Evolutionary conservation across 2,329 filamentous ascomycete genomes (phyloP).

Genomic region (Elsinoe necatrix): DNA sequence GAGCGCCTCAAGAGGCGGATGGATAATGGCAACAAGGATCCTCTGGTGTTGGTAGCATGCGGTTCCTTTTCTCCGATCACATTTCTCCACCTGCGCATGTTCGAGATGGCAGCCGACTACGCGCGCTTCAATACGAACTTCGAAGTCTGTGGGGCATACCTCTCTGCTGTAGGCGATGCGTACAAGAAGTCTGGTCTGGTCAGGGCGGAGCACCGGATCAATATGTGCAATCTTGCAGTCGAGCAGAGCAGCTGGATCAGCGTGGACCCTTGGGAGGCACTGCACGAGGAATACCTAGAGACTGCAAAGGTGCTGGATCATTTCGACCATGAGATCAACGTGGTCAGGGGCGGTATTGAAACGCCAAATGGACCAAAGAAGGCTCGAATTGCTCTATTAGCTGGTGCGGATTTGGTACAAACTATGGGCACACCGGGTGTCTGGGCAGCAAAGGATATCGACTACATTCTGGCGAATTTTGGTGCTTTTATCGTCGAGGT

Average conservation of each 20-base stretch:
- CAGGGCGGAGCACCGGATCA: constrained; percentile 62
- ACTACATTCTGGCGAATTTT: constrained; percentile 77
- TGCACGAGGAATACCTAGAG: constrained; percentile 74
- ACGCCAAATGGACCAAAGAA: constrained; percentile 58
- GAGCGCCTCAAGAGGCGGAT: constrained; percentile 51
- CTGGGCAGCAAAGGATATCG: constrained; percentile 76
- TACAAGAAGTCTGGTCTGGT: constrained; percentile 77
- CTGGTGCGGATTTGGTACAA: constrained; percentile 52
- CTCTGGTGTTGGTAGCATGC: constrained; percentile 61
- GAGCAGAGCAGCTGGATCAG: constrained; percentile 71
- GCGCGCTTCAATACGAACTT: constrained; percentile 66
- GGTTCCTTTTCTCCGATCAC: constrained; percentile 43
- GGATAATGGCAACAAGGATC: constrained; percentile 48
- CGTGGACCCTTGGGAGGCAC: constrained; percentile 82
- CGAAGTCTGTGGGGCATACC: constrained; percentile 78
- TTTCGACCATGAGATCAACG: constrained; percentile 84
- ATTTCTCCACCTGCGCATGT: constrained; percentile 75
- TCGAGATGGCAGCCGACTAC: constrained; percentile 77
- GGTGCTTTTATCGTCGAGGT: constrained; percentile 66
- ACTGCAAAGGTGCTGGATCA: constrained; percentile 87
- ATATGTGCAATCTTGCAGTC: constrained; percentile 80
- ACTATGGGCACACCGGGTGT: constrained; percentile 50
- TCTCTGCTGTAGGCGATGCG: constrained; percentile 66
- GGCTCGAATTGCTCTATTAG: constrained; percentile 70
- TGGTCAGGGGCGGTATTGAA: constrained; percentile 64